A percentile compares a stretch with the other conserved stretches of the same genome.
Evolutionary conservation across 2,329 filamentous ascomycete species (phyloP).

Genomic region (Fusarium sp.): DNA sequence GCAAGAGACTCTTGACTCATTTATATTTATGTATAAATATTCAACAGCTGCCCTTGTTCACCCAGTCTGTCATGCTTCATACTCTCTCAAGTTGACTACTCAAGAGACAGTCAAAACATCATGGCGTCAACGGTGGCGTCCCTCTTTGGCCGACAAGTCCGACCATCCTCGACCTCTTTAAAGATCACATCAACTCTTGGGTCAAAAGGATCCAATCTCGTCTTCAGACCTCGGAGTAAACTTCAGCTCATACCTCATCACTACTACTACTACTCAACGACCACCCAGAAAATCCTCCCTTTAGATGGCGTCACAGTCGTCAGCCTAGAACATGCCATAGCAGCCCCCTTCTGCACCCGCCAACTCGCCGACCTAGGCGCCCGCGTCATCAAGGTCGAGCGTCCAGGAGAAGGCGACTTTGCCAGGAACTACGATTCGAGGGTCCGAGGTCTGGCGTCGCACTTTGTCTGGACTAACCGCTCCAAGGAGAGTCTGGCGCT

Average conservation of each 20-base stretch:
- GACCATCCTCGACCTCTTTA: background rate
- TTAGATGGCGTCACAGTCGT: conserved; percentile 60
- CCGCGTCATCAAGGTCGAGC: conserved; percentile 65
- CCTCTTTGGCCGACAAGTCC: background rate
- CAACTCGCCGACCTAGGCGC: conserved; percentile 65
- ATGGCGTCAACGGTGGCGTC: background rate
- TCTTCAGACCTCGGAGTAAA: background rate
- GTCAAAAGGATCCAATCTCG: background rate
- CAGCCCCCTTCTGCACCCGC: conserved; percentile 64
- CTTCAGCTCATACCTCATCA: background rate
- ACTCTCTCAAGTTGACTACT: background rate
- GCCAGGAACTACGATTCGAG: conserved; percentile 62
- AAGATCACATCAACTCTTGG: background rate
- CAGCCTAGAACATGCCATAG: conserved; percentile 64
- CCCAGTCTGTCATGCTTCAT: background rate
- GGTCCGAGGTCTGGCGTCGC: conserved; percentile 60
- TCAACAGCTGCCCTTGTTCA: background rate
- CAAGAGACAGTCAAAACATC: background rate
- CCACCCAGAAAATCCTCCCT: conserved; percentile 6
- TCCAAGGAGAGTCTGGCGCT: conserved; percentile 64
- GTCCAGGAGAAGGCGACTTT: conserved; percentile 63
- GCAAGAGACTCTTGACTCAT: background rate
- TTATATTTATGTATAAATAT: background rate
- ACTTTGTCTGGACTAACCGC: conserved; percentile 67
- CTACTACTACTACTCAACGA: background rate